Base-by-base conservation (phyloP, 768 basidiomycete genomes). In the Rhodosporidiobolus sp. region DNA sequence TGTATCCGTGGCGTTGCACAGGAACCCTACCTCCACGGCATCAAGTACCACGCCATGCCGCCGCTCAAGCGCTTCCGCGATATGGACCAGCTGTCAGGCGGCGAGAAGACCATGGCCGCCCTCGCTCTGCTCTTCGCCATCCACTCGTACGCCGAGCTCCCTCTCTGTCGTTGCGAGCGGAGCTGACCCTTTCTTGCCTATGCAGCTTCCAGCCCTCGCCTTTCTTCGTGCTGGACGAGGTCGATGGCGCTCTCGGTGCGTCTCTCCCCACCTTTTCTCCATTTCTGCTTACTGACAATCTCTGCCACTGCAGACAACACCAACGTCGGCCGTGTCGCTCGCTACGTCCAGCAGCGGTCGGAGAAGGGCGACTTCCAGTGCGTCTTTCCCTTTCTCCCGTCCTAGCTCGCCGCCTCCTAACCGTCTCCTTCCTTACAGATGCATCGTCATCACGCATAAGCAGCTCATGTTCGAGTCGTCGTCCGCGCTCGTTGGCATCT, bases 31-130 rank as follows among this genome's bases (percentile, higher is more conserved):
- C 84, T 84, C 30, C 88, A 87, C 49, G 92, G 96, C 65, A 92
- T 99, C 83, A 97, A 96, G 81, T 98, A 98, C 80, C 95, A 98
- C 79, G 94, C 95, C 1, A 99, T 98, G 96, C 96, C 96, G 0
- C 96, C 96, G 1, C 95, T 97, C 89, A 99, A 99, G 81, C 90
- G 94, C 4, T 98, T 98, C 86, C 86, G 94, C 72, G 96, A 98
- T 80, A 98, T 98, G 94, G 94, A 97, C 70, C 95, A 98, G 80
- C 84, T 98, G 22, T 98, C 94, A 0, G 96, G 95, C 65, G 96
- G 95, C 30, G 96, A 99, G 81, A 97, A 98, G 84, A 98, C 96
- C 0, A 94, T 98, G 59, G 96, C 96, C 11, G 95, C 95, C 10
- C 83, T 98, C n/a, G 95, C 95, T 1, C 84, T 99, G 28, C 85